A percentile compares a stretch with the other conserved stretches of the same genome.
Conservation (phyloP, 2,329 filamentous ascomycete species). For the Ustilaginoidea virens region DNA sequence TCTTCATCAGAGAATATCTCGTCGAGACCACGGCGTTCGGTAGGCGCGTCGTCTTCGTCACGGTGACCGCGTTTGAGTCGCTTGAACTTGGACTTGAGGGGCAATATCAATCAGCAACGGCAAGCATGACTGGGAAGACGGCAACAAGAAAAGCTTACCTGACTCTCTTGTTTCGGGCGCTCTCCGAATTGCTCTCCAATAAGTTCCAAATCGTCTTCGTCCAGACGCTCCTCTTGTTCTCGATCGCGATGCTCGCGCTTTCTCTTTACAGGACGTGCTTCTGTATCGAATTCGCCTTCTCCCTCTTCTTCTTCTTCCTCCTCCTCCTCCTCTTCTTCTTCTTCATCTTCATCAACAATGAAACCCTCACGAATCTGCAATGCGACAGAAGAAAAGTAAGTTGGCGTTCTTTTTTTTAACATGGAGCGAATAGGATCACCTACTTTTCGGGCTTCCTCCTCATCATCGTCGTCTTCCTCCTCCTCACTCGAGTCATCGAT, state of each 20-base stretch:
- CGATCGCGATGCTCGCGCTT: constrained; percentile 66
- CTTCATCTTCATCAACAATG: constrained; percentile 56
- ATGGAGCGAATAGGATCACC: not conserved
- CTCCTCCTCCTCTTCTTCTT: constrained; percentile 46
- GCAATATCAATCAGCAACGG: constrained; percentile 10
- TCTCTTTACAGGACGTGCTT: constrained; percentile 44
- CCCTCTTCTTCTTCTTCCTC: constrained; percentile 62
- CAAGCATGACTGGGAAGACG: not conserved
- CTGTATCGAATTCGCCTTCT: constrained; percentile 39
- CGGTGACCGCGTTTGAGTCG: constrained; percentile 85
- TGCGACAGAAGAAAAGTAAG: constrained; percentile 7
- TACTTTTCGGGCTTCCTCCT: constrained; percentile 68
- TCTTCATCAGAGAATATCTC: constrained; percentile 96
- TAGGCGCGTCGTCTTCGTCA: constrained; percentile 50
- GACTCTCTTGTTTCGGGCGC: constrained; percentile 43
- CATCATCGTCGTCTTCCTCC: constrained; percentile 83
- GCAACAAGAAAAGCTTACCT: constrained; percentile 38
- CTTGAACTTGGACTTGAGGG: constrained; percentile 74
- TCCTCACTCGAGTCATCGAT: constrained; percentile 83
- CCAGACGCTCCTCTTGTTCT: constrained; percentile 74
- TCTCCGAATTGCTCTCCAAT: constrained; percentile 70
- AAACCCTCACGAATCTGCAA: constrained; percentile 78
- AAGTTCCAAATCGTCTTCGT: constrained; percentile 90
- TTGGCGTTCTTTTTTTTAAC: not conserved
- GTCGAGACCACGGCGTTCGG: constrained; percentile 58